These are phyloP conservation scores for Galerina marginata DNA, from an alignment of 768 basidiomycete genomes.

Conservation along the genomic window DNA sequence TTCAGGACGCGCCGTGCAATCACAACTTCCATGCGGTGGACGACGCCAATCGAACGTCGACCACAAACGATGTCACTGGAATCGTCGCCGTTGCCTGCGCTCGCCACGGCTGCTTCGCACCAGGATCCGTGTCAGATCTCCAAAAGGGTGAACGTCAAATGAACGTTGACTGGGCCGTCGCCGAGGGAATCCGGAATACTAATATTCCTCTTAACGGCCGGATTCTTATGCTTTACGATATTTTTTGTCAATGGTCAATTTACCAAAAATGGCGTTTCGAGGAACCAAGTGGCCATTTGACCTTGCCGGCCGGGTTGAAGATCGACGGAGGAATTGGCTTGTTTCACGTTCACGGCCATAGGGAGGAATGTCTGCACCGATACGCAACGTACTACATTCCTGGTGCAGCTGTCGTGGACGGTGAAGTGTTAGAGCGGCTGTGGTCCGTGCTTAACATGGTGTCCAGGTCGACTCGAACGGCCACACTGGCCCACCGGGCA, in stretches of 20 bases:
- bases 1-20: not conserved
- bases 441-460: no score
- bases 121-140: not conserved
- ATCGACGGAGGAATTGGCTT: not conserved
- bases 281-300: not conserved
- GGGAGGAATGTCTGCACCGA: not conserved
- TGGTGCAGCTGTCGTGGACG: no score
- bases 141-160: constrained; percentile 5
- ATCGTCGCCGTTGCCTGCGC: not conserved
- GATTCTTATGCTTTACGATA: not conserved
- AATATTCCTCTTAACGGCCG: not conserved
- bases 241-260: not conserved
- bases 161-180: not conserved
- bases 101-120: constrained; percentile 3
- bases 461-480: no score
- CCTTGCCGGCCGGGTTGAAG: not conserved
- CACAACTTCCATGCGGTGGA: not conserved
- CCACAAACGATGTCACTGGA: not conserved
- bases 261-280: not conserved
- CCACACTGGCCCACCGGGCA: no score
- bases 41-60: not conserved
- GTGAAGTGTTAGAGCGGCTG: no score
- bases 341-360: not conserved
- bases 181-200: not conserved
- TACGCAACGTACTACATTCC: no score